A percentile compares a stretch with the other conserved stretches of the same genome.
Evolutionary conservation across 2,329 filamentous ascomycete genomes (phyloP).

Genomic region (Aspergillus ustus): DNA sequence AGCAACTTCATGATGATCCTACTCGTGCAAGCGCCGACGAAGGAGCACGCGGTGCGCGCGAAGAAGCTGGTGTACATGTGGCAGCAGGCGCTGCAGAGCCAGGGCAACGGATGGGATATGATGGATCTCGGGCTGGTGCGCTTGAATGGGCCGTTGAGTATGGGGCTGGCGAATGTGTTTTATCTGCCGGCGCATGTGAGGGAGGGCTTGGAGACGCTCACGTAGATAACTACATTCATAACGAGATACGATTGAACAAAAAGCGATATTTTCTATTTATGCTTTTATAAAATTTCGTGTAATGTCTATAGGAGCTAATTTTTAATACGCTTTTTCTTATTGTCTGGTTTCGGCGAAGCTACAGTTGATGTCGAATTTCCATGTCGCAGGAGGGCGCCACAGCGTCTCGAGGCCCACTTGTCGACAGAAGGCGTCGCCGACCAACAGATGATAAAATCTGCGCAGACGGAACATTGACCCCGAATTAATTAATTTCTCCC

Average conservation of each 20-base stretch:
- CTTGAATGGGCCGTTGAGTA: slow-evolving; percentile 37
- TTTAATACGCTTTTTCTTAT: too few species aligned
- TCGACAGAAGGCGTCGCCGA: background rate
- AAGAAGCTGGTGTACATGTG: slow-evolving; percentile 36
- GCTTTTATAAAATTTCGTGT: too few species aligned
- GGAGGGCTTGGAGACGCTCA: slow-evolving; percentile 17
- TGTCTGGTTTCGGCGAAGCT: background rate
- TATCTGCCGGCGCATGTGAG: slow-evolving; percentile 33
- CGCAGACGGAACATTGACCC: too few species aligned
- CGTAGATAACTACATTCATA: background rate
- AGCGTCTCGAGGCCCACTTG: background rate
- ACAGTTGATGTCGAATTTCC: background rate
- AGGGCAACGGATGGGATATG: slow-evolving; percentile 35
- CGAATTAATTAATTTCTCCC: too few species aligned
- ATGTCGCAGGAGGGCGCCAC: background rate
- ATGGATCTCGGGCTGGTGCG: slow-evolving; percentile 37
- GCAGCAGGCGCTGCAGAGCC: slow-evolving; percentile 34
- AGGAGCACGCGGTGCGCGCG: slow-evolving; percentile 30
- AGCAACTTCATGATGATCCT: slow-evolving; percentile 40
- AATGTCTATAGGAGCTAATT: too few species aligned
- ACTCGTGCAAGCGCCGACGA: slow-evolving; percentile 36
- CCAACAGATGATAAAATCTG: background rate
- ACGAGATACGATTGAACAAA: too few species aligned
- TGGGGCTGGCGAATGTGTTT: slow-evolving; percentile 31
- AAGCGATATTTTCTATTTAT: too few species aligned